Evolutionary conservation across 2,329 filamentous ascomycete genomes (phyloP), one percentile per base, ranked within the genome.

Genomic region (Ceratocystis eucalypticola): DNA sequence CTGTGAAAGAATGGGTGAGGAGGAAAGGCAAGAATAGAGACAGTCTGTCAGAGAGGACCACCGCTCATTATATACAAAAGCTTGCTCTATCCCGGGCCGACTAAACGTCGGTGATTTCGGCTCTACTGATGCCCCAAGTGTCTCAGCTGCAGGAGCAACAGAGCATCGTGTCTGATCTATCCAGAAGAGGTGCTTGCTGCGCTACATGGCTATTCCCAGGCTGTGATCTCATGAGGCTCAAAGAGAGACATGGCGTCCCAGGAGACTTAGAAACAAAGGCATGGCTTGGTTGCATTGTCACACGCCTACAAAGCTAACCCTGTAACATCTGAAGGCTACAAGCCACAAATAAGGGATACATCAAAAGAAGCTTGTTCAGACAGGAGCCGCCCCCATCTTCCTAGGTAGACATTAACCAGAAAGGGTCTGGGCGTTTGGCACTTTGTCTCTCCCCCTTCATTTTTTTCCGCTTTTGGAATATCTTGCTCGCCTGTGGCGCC

Each of bases 1-100:
- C 57, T 65, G 62, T 63, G 59, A 62, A 64, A 59, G 57, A 59
- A 50, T 68, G 66, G 66, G 66, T 68, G 66, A 59, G 22, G 66
- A 68, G 62, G 61, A 67, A 68, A 63, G 62, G 53, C 50, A 61
- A 61, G 63, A 48, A 30, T 33, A 45, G 63, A 55, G 15, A 45
- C 10, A 44, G 50, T 57, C 12, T 41, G 37, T 15, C 25, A 62
- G 25, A 44, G 66, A 48, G 48, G 53, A 44, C 46, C 28, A 20
- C 17, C 15, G 46, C 33, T 22, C n/a, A 46, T 68, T 65, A 64
- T 68, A 68, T 68, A 68, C 59, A 65, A 41, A 12, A 41, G 15
- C 7, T 20, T 45, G 30, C 45, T 28, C 37, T 12, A 48, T 25
- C 33, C 48, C 8, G 48, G 48, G 20, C 22, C 25, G 48, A 25